Evolutionary conservation across 495 filamentous ascomycete genomes (phyloP), one percentile per base, ranked within the genome.

Genomic region (Penicillium egyptiacum): DNA sequence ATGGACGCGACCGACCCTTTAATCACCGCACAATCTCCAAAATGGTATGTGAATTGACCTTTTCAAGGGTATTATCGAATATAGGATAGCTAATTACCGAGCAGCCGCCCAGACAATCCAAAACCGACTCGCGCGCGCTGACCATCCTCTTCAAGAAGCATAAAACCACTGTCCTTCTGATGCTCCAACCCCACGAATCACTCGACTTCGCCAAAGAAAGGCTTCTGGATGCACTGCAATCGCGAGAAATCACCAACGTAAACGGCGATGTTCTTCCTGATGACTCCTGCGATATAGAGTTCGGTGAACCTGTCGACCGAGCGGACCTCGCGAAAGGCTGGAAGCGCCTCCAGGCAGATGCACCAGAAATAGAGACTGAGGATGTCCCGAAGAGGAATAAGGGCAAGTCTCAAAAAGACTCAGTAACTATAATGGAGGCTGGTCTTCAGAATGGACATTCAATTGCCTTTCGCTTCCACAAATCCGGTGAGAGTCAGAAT

Each of bases 101-200:
- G n/a, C 45, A 68, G 65, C 44, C 60, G 1, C 63, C 63, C 6
- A 61, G 54, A 56, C 58, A 71, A 67, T 54, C 67, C 23, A 70
- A 69, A 17, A 35, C 61, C 41, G 70, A 76, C 53, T 61, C 76
- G 16, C 52, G 67, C 17, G 76, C 83, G 28, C 76, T 83, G 72
- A 91, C 89, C 11, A 69, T 96, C 37, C 82, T 87, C 25, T 84
- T 96, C 70, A 96, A 96, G 63, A 78, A 88, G 71, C 84, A 88
- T 70, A 88, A 83, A 55, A 86, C 84, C 54, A 96, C 89, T 25
- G 76, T 96, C 62, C 79, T 92, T 63, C 77, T 96, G 28, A 83
- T 89, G 60, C 79, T 86, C 28, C 79, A 83, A 37, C 75, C 86
- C 3, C 75, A 82, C 42, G 79, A 85, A 58, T 66, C 84, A 26